Percentiles rank a stretch among this genome's conserved stretches.
Conservation (phyloP, 768 basidiomycete species). For the Baorangia bicolor region DNA sequence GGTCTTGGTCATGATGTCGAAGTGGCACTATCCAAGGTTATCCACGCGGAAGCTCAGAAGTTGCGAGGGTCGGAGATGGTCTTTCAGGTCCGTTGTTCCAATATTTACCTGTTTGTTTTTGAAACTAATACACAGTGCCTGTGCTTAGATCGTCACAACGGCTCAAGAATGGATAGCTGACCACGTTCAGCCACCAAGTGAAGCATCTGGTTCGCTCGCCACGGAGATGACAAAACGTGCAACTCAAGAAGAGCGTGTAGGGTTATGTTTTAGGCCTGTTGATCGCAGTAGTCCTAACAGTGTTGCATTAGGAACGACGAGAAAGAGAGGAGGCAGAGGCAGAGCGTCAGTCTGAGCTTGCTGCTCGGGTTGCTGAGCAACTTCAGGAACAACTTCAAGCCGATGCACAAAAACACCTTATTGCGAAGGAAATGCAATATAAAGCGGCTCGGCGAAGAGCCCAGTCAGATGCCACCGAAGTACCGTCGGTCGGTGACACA, state of each 20-base stretch:
- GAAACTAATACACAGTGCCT: background rate
- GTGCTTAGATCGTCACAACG: constrained; percentile 60
- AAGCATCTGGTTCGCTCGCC: constrained; percentile 70
- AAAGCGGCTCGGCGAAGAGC: constrained; percentile 58
- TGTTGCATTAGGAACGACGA: constrained; percentile 43
- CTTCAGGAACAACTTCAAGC: constrained; percentile 66
- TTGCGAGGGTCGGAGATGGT: constrained; percentile 73
- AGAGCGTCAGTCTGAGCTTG: constrained; percentile 48
- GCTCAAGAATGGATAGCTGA: constrained; percentile 70
- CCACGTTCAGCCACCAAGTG: constrained; percentile 54
- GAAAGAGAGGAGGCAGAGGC: constrained; percentile 58
- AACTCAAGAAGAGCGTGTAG: constrained; percentile 62
- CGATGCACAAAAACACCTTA: constrained; percentile 55
- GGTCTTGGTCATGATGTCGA: constrained; percentile 61
- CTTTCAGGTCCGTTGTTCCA: constrained; percentile 54
- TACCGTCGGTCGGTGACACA: constrained; percentile 48
- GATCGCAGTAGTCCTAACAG: background rate
- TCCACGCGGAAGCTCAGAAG: constrained; percentile 66
- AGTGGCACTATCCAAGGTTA: constrained; percentile 52
- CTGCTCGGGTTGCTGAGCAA: constrained; percentile 52
- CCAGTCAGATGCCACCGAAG: constrained; percentile 69
- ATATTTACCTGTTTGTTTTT: background rate
- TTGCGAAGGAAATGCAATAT: constrained; percentile 47
- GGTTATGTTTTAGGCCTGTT: constrained; percentile 14
- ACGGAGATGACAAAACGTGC: constrained; percentile 77